These are phyloP conservation scores for Ormosia emarginata DNA, from an alignment of 306 rosid genomes.

Conservation along the genomic window DNA sequence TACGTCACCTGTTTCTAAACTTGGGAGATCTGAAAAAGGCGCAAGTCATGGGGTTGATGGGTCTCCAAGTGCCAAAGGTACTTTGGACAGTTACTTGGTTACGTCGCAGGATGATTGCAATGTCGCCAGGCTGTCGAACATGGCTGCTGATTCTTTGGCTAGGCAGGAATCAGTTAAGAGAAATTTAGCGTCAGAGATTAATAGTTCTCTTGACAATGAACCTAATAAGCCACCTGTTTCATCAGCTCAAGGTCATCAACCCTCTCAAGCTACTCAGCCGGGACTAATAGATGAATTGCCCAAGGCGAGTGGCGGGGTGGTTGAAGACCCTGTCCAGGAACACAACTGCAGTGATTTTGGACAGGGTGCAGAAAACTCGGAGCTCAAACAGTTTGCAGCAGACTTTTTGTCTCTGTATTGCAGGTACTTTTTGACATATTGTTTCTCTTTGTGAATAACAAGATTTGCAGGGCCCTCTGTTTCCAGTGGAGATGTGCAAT, in stretches of 20 bases:
- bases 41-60: constrained; percentile 40
- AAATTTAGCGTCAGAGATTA: constrained; percentile 48
- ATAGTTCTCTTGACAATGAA: constrained; percentile 37
- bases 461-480: neutral
- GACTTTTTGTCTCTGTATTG: constrained; percentile 75
- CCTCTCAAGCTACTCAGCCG: constrained; percentile 9
- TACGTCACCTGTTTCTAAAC: constrained; percentile 49
- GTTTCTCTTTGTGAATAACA: neutral
- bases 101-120: constrained; percentile 45
- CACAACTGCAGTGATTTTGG: constrained; percentile 20
- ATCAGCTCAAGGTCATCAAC: constrained; percentile 18
- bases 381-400: constrained; percentile 55
- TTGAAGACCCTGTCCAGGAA: constrained; percentile 27
- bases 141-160: constrained; percentile 9
- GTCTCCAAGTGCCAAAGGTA: constrained; percentile 71
- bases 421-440: constrained; percentile 42
- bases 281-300: constrained; percentile 15
- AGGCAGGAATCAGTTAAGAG: constrained; percentile 45
- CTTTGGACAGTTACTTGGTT: constrained; percentile 59
- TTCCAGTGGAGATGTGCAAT: neutral
- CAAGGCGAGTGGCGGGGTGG: constrained; percentile 11
- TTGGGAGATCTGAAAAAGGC: constrained; percentile 51
- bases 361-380: constrained; percentile 30
- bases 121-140: constrained; percentile 1
- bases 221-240: constrained; percentile 12